These are phyloP conservation scores for Chrysoporthe austroafricana DNA, from an alignment of 2,329 filamentous ascomycete species.

Conservation along the genomic window DNA sequence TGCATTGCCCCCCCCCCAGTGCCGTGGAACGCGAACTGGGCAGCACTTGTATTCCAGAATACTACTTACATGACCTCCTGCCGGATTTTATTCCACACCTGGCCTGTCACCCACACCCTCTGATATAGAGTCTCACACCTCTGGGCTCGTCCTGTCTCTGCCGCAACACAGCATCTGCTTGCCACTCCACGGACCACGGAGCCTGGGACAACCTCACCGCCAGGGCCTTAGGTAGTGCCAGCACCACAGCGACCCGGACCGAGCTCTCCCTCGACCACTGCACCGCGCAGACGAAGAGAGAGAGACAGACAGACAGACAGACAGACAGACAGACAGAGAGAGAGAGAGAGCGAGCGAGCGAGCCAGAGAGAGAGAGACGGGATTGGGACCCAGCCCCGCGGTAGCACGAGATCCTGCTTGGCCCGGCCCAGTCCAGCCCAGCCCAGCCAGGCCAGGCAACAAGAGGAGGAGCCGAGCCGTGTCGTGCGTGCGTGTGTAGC, in stretches of 20 bases:
- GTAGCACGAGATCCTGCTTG: constrained; percentile 5
- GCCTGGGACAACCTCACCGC: constrained; percentile 8
- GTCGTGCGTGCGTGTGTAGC: neutral
- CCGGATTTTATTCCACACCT: constrained; percentile 16
- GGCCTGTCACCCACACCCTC: constrained; percentile 3
- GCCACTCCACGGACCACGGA: neutral
- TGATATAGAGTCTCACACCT: constrained; percentile 2
- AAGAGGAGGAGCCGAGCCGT: constrained; percentile 10
- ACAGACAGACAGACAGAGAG: neutral
- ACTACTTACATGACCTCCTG: constrained; percentile 22
- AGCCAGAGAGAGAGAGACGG: neutral
- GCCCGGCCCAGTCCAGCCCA: neutral
- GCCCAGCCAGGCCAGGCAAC: neutral
- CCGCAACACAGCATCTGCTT: neutral
- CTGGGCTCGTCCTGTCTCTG: constrained; percentile 6
- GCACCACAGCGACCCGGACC: neutral
- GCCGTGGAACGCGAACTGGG: constrained; percentile 11
- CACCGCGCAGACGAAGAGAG: neutral
- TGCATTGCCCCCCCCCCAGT: neutral
- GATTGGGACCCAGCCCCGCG: neutral
- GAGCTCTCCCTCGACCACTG: neutral
- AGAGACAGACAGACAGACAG: neutral
- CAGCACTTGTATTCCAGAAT: constrained; percentile 2
- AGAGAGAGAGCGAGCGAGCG: neutral
- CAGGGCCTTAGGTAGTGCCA: neutral